Base-by-base conservation (phyloP, 805 yeast species). In the Yarrowia deformans region DNA sequence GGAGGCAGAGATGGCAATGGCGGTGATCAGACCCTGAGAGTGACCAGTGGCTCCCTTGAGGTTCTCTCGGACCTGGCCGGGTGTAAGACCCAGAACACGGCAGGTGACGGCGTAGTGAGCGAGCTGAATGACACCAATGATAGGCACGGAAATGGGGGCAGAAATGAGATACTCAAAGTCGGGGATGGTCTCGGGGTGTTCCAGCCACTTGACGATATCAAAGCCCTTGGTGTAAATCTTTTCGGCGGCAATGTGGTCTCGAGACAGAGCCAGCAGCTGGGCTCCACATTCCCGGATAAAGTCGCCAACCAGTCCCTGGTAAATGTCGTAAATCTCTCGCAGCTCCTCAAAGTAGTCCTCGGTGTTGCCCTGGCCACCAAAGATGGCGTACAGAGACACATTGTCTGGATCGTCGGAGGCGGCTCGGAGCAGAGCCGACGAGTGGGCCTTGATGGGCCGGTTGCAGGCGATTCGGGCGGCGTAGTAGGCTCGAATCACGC, bases 351-450 rank as follows among this genome's bases (percentile, higher is more conserved):
- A 95, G 83, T 92, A 95, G 79, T 95, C 98, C 78, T 95, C 98
- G 67, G 97, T 89, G 83, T 92, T 94, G 81, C 99, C 99, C 83
- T 95, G 99, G 76, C 99, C 99, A 78, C 99, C 99, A 76, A 94
- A 95, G 74, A 95, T 88, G 72, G 98, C 97, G 70, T 85, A 87
- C 69, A 93, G 80, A 71, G 84, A 82, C 55, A 93, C 91, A 12
- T 45, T 45, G 64, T 84, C 80, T 7, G 69, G 64, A 50, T 83
- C 81, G 70, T 83, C 83, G 66, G 82, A 77, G n/a, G 85, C 85
- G 66, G 90, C 87, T 71, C 87, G 83, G 78, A 92, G 84, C 70
- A 94, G 83, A 66, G 90, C 88, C 32, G 88, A 82, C 66, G 81
- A 84, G 71, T 84, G 82, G 72, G 81, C 81, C 75, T 79, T 79